These are phyloP conservation scores for Aureobasidium sp. DNA, from an alignment of 2,329 filamentous ascomycete genomes.

Conservation along the genomic window DNA sequence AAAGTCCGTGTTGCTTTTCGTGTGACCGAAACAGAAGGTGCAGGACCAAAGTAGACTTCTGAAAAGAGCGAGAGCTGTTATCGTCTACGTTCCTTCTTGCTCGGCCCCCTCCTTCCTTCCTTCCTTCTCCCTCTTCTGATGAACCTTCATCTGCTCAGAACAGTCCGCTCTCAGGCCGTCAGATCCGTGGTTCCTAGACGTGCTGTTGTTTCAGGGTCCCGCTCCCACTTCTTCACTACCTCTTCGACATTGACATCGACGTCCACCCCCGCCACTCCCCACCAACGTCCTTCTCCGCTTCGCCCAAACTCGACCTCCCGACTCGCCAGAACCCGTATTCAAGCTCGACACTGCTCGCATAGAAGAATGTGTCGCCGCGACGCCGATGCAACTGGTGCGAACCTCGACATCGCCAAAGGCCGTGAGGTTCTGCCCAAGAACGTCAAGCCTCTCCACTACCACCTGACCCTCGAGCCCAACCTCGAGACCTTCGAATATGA, in stretches of 20 bases:
- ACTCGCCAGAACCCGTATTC: not conserved
- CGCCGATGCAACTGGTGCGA: constrained; percentile 44
- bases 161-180: constrained; percentile 15
- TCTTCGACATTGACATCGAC: not conserved
- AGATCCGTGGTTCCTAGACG: constrained; percentile 10
- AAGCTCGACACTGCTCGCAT: constrained; percentile 62
- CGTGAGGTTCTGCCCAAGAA: constrained; percentile 87
- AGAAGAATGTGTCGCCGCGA: constrained; percentile 67
- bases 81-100: constrained; percentile 6
- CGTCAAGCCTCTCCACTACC: constrained; percentile 86
- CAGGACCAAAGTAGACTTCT: not conserved
- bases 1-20: constrained; percentile 7
- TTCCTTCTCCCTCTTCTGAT: constrained; percentile 7
- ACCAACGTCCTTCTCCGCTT: constrained; percentile 2
- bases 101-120: not conserved
- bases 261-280: not conserved
- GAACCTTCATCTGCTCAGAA: constrained; percentile 9
- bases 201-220: constrained; percentile 9
- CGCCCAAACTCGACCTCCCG: constrained; percentile 5
- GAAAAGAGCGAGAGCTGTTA: not conserved
- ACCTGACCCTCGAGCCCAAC: constrained; percentile 85
- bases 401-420: constrained; percentile 54
- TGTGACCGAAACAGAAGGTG: constrained; percentile 15
- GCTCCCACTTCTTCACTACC: constrained; percentile 9
- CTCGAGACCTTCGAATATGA: constrained; percentile 82